A percentile compares a stretch with the other conserved stretches of the same genome.
Conservation (phyloP, 805 yeast genomes). For the Isabelozyma rhagii region DNA sequence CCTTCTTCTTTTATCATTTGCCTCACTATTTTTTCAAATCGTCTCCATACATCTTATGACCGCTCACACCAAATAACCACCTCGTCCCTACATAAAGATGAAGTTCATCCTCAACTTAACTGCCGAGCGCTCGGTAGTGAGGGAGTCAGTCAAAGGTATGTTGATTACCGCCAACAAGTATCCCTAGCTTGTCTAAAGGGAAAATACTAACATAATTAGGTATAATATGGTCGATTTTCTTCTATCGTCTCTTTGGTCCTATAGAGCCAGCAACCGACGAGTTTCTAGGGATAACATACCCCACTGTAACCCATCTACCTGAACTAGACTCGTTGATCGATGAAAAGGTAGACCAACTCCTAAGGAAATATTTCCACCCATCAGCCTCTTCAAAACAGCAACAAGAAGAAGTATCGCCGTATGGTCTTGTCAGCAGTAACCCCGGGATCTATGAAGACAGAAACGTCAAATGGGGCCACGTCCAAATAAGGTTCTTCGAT, state of each 20-base stretch:
- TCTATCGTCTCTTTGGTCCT: conserved; percentile 66
- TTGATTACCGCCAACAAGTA: conserved; percentile 3
- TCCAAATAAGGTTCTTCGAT: conserved; percentile 38
- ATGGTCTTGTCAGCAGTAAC: conserved; percentile 4
- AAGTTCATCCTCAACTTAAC: conserved; percentile 46
- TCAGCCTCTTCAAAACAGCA: too few relatives aligned
- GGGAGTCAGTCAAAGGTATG: conserved; percentile 55
- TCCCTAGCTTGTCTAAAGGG: not conserved
- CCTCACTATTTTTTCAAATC: not conserved
- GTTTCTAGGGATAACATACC: conserved; percentile 58
- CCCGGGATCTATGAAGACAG: conserved; percentile 2
- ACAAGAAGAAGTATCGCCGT: not conserved
- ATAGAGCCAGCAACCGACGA: conserved; percentile 54
- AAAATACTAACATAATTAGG: conserved; percentile 29
- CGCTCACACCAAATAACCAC: not conserved
- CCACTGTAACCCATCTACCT: conserved; percentile 43
- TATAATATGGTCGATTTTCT: conserved; percentile 63
- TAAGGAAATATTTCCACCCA: conserved; percentile 22
- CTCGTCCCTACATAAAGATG: conserved; percentile 20
- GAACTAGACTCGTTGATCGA: conserved; percentile 48
- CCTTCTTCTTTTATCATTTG: too few relatives aligned
- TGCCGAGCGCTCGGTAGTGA: conserved; percentile 51
- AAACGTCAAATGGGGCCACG: conserved; percentile 19
- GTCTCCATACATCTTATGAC: not conserved
- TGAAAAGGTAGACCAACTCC: conserved; percentile 28